Base-by-base conservation (phyloP, 108 stramenopile species). In the Mediolabrus comicus region DNA sequence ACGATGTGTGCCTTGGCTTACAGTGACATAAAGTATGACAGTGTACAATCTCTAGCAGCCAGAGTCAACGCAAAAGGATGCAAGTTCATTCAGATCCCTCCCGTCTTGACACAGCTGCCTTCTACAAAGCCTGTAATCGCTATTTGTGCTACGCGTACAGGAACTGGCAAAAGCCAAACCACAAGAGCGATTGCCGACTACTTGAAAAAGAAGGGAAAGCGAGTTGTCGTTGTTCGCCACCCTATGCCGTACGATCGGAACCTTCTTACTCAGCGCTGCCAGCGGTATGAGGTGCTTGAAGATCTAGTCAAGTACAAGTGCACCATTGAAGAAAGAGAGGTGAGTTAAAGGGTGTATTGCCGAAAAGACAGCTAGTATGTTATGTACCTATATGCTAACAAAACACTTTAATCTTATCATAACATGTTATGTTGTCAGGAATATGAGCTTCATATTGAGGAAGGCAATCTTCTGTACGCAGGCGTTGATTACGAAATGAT, bases 401-500 rank as follows among this genome's bases (percentile, higher is more conserved):
- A 1, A 4, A 30, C n/a, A 39, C 14, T 30, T 39, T 2, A 22
- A 2, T 22, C 3, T 39, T 24, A 7, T 39, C 1, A 41, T 41
- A 41, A 12, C 16, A 39, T 14, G 12, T 36, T 14, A 43, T 22
- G 8, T 43, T 22, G 17, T 9, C 32, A 68, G 69, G 82, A 83
- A 49, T 83, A 83, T 39, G 62, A 79, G 22, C 65, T 78, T 12
- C 82, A 83, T 16, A 83, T 83, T 53, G 76, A 75, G 46, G 74
- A 80, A 53, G 70, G 65, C 3, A 83, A 78, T 51, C 39, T 83
- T 4, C 78, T 83, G 2, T 83, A 80, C 29, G 82, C 82, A 29
- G 82, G 82, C 19, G 82, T 83, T 9, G 82, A 83, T 41, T 83
- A 83, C 53, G 68, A 75, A 16, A 79, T 83, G 82, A 83, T 83